Percentiles rank a stretch among this genome's conserved stretches.
Evolutionary conservation across 2,329 filamentous ascomycete genomes (phyloP).

Genomic region (Ploettnerulaceae sp.): DNA sequence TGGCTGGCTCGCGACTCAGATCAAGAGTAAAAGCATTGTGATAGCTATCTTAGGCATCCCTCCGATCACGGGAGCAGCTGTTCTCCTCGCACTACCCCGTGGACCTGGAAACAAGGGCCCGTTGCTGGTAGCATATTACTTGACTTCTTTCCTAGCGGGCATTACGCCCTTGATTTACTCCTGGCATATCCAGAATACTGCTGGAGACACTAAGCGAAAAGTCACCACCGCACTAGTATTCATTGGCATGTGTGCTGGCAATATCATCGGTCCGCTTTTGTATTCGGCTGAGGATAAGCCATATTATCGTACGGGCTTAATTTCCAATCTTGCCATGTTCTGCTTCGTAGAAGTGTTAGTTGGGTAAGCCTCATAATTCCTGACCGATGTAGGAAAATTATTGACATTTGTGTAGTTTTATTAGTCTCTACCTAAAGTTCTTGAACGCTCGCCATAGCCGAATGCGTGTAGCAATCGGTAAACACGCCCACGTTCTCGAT

Average conservation of each 20-base stretch:
- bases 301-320: conserved; percentile 38
- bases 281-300: conserved; percentile 58
- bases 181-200: conserved; percentile 59
- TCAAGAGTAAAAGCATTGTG: conserved; percentile 52
- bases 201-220: conserved; percentile 66
- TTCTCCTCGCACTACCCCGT: conserved; percentile 46
- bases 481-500: conserved; percentile 53
- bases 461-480: conserved; percentile 56
- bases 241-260: conserved; percentile 59
- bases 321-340: conserved; percentile 11
- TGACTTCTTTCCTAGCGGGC: conserved; percentile 54
- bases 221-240: conserved; percentile 60
- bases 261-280: conserved; percentile 59
- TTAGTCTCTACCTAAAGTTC: conserved; percentile 44
- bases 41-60: conserved; percentile 49
- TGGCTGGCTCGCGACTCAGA: conserved; percentile 48
- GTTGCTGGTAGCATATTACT: conserved; percentile 45
- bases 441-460: conserved; percentile 42
- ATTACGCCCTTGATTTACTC: conserved; percentile 57
- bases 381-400: neutral
- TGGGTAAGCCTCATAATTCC: neutral
- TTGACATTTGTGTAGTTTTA: conserved; percentile 21
- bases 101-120: conserved; percentile 45
- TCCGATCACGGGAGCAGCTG: conserved; percentile 48
- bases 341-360: conserved; percentile 23